Conservation (phyloP, 352 stramenopile species). For the Phytophthora sansomeana region DNA sequence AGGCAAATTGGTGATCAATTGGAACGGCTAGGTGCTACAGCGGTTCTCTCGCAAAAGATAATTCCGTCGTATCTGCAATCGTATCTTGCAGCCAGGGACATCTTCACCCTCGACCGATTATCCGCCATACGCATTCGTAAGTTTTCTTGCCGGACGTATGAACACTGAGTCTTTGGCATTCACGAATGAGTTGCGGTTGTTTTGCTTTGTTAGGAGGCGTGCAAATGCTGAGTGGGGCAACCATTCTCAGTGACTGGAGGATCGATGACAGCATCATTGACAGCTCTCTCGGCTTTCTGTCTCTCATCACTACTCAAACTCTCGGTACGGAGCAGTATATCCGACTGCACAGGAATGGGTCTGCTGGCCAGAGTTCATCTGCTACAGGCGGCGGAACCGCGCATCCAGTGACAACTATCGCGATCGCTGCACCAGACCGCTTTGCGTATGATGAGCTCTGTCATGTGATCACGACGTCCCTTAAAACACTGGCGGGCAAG, state of each 20-base stretch:
- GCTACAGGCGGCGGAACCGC: not conserved
- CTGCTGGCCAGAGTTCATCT: not conserved
- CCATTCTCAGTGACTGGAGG: slow-evolving; percentile 56
- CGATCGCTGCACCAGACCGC: slow-evolving; percentile 41
- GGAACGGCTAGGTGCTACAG: slow-evolving; percentile 34
- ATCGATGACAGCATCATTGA: slow-evolving; percentile 22
- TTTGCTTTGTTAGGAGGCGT: slow-evolving; percentile 42
- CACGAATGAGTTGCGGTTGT: not conserved
- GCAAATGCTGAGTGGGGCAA: slow-evolving; percentile 59
- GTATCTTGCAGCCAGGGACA: slow-evolving; percentile 42
- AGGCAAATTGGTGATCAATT: slow-evolving; percentile 46
- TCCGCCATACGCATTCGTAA: slow-evolving; percentile 62
- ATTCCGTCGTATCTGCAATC: slow-evolving; percentile 57
- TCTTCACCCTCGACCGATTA: slow-evolving; percentile 61
- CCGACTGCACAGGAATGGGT: slow-evolving; percentile 31
- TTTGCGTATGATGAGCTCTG: slow-evolving; percentile 57
- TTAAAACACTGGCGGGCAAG: slow-evolving; percentile 49
- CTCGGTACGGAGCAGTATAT: slow-evolving; percentile 50
- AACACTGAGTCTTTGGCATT: too few species aligned
- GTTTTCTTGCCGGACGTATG: slow-evolving; percentile 12
- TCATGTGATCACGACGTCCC: slow-evolving; percentile 45
- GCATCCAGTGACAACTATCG: slow-evolving; percentile 53
- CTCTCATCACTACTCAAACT: slow-evolving; percentile 43
- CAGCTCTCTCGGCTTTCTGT: slow-evolving; percentile 50
- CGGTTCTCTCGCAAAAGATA: slow-evolving; percentile 67